Evolutionary conservation across 805 yeast species (phyloP).

Genomic region (Ogataea henricii): DNA sequence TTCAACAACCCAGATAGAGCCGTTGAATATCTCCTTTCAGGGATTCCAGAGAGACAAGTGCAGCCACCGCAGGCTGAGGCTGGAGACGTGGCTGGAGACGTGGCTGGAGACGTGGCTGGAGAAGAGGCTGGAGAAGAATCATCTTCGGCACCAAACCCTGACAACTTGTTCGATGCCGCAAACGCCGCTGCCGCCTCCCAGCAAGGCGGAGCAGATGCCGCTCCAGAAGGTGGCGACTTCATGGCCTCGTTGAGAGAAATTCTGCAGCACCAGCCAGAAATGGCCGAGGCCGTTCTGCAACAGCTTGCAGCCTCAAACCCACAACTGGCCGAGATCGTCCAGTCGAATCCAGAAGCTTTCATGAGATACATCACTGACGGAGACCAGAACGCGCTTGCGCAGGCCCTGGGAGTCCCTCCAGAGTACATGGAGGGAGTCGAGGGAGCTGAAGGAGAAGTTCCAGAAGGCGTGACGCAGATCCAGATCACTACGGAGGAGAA

Average conservation of each 20-base stretch:
- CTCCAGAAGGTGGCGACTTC: constrained; percentile 36
- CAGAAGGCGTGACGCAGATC: constrained; percentile 52
- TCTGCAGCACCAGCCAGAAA: constrained; percentile 82
- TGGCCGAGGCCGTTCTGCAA: constrained; percentile 79
- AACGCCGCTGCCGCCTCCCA: no score
- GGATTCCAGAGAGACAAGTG: constrained; percentile 64
- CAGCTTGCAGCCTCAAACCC: constrained; percentile 83
- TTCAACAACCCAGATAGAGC: constrained; percentile 98
- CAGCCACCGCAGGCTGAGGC: constrained; percentile 16
- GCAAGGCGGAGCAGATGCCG: no score
- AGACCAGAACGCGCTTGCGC: constrained; percentile 54
- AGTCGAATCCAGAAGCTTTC: constrained; percentile 87
- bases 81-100: constrained; percentile 21
- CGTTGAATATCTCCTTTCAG: constrained; percentile 89
- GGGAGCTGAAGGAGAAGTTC: constrained; percentile 42
- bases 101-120: constrained; percentile 21
- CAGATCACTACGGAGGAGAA: constrained; percentile 79
- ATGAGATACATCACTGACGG: constrained; percentile 69
- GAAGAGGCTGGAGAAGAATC: constrained; percentile 18
- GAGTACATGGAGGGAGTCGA: constrained; percentile 39
- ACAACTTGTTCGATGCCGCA: constrained; percentile 55
- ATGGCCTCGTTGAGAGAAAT: constrained; percentile 70
- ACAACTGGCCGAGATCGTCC: constrained; percentile 76
- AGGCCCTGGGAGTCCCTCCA: constrained; percentile 42
- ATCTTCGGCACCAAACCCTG: constrained; percentile 39